Evolutionary conservation across 768 basidiomycete species (phyloP).

Genomic region (Psilocybe subaeruginosa): DNA sequence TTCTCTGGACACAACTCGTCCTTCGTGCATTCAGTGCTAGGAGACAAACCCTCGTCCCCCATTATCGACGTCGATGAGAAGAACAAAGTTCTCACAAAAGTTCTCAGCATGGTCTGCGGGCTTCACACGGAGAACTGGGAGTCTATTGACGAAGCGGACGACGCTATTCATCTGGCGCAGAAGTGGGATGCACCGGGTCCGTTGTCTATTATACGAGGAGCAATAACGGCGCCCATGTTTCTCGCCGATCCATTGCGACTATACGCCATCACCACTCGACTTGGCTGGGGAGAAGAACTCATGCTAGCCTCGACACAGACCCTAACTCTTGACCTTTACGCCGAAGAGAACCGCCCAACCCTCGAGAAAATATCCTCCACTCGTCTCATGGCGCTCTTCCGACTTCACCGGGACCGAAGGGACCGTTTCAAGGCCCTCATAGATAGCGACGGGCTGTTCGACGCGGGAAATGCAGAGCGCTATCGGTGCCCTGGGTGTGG

Average conservation of each 20-base stretch:
- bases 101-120: constrained; percentile 45
- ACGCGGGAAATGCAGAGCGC: constrained; percentile 36
- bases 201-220: constrained; percentile 42
- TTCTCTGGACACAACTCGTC: constrained; percentile 34
- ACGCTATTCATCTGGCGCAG: constrained; percentile 43
- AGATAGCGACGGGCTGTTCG: constrained; percentile 38
- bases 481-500: constrained; percentile 35
- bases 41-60: constrained; percentile 12
- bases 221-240: constrained; percentile 43
- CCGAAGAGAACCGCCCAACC: constrained; percentile 30
- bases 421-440: constrained; percentile 38
- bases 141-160: constrained; percentile 42
- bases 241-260: constrained; percentile 48
- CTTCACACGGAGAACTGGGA: constrained; percentile 41
- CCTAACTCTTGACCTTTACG: constrained; percentile 40
- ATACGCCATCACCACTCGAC: constrained; percentile 46
- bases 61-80: constrained; percentile 33
- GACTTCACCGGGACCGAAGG: constrained; percentile 43
- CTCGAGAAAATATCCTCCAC: constrained; percentile 37
- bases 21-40: not conserved
- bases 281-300: constrained; percentile 48
- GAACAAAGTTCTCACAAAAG: constrained; percentile 37
- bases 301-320: constrained; percentile 44
- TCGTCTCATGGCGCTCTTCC: constrained; percentile 38
- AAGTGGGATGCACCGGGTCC: constrained; percentile 50